These are phyloP conservation scores for Lactifluus piperatus DNA, from an alignment of 768 basidiomycete species.

Conservation along the genomic window DNA sequence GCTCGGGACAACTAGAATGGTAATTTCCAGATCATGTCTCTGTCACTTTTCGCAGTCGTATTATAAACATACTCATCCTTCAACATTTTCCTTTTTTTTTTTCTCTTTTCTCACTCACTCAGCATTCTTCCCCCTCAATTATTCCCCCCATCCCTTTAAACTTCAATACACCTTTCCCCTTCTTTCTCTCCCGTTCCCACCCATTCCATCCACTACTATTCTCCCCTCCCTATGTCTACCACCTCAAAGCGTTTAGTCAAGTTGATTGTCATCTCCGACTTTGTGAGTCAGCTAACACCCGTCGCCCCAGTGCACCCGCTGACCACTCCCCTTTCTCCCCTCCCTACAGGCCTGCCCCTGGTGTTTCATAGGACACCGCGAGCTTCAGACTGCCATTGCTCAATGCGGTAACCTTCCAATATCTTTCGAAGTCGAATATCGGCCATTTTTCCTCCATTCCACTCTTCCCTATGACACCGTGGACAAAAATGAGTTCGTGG, in stretches of 20 bases:
- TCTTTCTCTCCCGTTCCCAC: not conserved
- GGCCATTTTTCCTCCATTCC: conserved; percentile 39
- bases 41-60: not conserved
- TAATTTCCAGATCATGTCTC: conserved; percentile 14
- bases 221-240: not conserved
- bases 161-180: not conserved
- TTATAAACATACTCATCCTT: conserved; percentile 18
- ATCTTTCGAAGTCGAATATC: conserved; percentile 36
- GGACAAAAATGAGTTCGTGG: conserved; percentile 25
- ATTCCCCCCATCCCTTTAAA: not conserved
- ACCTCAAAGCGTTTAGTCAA: conserved; percentile 20
- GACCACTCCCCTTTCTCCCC: not conserved
- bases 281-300: conserved; percentile 25
- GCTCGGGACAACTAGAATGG: conserved; percentile 9
- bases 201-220: not conserved
- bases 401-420: conserved; percentile 27
- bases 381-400: conserved; percentile 32
- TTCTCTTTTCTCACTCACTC: conserved; percentile 14
- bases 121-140: not conserved
- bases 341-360: conserved; percentile 31
- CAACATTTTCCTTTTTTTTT: not conserved
- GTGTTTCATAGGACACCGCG: conserved; percentile 36
- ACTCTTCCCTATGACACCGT: conserved; percentile 26
- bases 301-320: not conserved
- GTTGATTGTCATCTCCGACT: conserved; percentile 26